A percentile compares a stretch with the other conserved stretches of the same genome.
Evolutionary conservation across 106 monocot species (phyloP).

Genomic region (Hemerocallis citrina): DNA sequence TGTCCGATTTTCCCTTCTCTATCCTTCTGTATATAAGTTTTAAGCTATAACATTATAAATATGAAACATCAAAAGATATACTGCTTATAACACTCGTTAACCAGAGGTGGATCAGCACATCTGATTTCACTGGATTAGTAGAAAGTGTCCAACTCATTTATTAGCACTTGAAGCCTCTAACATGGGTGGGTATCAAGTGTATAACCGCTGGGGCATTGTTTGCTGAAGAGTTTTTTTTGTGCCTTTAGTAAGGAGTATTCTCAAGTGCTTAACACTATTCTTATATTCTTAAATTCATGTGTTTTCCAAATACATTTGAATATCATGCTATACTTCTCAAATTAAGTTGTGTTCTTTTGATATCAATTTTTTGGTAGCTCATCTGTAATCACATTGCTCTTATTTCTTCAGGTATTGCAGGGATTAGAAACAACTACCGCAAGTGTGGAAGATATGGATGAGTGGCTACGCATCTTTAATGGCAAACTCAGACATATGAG

Average conservation of each 20-base stretch:
- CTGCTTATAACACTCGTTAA: no score
- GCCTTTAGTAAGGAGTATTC: neutral
- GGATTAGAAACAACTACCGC: constrained; percentile 64
- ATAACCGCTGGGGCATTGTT: no score
- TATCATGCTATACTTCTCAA: neutral
- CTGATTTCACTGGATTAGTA: no score
- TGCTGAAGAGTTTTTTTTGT: no score
- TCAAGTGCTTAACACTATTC: neutral
- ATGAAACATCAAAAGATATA: no score
- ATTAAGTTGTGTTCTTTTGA: neutral
- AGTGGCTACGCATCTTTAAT: constrained; percentile 97
- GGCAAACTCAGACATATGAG: constrained; percentile 97
- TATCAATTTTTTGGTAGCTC: neutral
- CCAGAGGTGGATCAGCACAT: no score
- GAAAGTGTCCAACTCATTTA: no score
- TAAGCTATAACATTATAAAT: neutral
- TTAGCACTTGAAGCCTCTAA: no score
- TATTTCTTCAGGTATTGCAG: constrained; percentile 60
- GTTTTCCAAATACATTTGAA: neutral
- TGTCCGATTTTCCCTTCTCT: constrained; percentile 7
- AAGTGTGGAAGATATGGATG: constrained; percentile 97
- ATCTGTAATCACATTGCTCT: neutral
- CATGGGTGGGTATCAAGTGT: no score
- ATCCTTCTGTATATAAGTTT: no score
- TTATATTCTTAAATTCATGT: neutral